These are phyloP conservation scores for Oldenlandia corymbosa DNA, from an alignment of 257 asterid genomes.

Conservation along the genomic window DNA sequence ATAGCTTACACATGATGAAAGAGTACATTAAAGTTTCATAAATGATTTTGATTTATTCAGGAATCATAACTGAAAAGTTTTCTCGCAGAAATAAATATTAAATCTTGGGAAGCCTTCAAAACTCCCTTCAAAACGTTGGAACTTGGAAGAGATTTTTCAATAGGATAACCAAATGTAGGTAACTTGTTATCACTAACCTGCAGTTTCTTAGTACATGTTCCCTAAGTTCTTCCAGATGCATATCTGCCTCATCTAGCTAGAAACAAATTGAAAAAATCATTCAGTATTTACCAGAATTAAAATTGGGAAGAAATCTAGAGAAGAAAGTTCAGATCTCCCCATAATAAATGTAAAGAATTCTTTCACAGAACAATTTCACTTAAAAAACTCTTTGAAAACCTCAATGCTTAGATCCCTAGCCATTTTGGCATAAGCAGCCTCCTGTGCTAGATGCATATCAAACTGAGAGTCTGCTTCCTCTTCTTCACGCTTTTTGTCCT, in stretches of 20 bases:
- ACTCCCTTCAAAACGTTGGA: neutral
- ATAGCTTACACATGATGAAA: neutral
- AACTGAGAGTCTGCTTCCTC: constrained; percentile 68
- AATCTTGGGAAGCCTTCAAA: neutral
- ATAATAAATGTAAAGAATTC: neutral
- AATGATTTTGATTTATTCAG: neutral
- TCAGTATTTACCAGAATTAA: constrained; percentile 12
- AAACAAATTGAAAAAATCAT: constrained; percentile 14
- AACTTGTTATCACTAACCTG: constrained; percentile 75
- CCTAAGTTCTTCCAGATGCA: constrained; percentile 59
- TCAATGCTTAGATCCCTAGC: constrained; percentile 51
- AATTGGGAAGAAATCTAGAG: neutral
- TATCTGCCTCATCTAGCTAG: constrained; percentile 63
- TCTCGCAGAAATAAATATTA: neutral
- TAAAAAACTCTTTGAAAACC: constrained; percentile 31
- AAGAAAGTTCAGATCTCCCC: neutral
- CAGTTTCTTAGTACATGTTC: constrained; percentile 63
- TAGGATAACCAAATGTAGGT: too few species aligned
- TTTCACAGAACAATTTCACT: constrained; percentile 5
- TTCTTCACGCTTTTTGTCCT: constrained; percentile 70
- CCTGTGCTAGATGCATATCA: constrained; percentile 66
- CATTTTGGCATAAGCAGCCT: constrained; percentile 69
- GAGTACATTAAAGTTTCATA: neutral
- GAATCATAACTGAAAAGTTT: neutral
- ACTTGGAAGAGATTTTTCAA: neutral